Percentiles rank a stretch among this genome's conserved stretches.
These are phyloP conservation scores for Chaetomiaceae sp. DNA, from an alignment of 2,329 filamentous ascomycete species.

Conservation along the genomic window DNA sequence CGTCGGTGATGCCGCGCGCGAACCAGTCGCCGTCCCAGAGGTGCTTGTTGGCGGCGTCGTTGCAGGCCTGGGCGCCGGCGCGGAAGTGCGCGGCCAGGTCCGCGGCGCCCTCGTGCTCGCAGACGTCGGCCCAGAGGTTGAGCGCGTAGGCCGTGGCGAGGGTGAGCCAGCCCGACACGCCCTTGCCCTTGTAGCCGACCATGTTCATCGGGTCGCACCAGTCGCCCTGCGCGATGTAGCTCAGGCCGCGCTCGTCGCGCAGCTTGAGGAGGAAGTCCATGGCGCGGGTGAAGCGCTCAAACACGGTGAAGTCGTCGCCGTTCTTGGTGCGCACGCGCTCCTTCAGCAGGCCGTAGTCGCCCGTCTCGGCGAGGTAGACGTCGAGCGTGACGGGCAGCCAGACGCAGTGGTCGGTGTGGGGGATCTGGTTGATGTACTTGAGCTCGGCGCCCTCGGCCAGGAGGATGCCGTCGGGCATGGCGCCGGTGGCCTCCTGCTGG, in stretches of 20 bases:
- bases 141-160: conserved; percentile 51
- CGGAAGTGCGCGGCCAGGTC: conserved; percentile 43
- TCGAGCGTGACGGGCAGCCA: conserved; percentile 54
- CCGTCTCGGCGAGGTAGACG: conserved; percentile 52
- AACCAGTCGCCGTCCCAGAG: conserved; percentile 56
- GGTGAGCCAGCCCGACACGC: conserved; percentile 56
- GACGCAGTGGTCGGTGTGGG: conserved; percentile 56
- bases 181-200: conserved; percentile 55
- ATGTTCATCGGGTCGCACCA: conserved; percentile 61
- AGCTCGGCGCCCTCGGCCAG: conserved; percentile 50
- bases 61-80: conserved; percentile 42
- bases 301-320: conserved; percentile 46
- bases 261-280: conserved; percentile 53
- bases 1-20: conserved; percentile 54
- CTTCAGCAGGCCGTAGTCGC: conserved; percentile 46
- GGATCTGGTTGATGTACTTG: conserved; percentile 59
- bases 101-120: conserved; percentile 39
- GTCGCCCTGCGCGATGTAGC: conserved; percentile 55
- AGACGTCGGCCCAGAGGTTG: conserved; percentile 50
- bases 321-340: conserved; percentile 40
- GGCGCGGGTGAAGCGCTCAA: conserved; percentile 51
- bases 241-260: conserved; percentile 50
- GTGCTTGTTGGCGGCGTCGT: conserved; percentile 46
- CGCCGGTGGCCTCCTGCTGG: conserved; percentile 51
- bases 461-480: conserved; percentile 55